Base-by-base conservation (phyloP, 148 eudicot species). In the Hydrangea macrophylla region DNA sequence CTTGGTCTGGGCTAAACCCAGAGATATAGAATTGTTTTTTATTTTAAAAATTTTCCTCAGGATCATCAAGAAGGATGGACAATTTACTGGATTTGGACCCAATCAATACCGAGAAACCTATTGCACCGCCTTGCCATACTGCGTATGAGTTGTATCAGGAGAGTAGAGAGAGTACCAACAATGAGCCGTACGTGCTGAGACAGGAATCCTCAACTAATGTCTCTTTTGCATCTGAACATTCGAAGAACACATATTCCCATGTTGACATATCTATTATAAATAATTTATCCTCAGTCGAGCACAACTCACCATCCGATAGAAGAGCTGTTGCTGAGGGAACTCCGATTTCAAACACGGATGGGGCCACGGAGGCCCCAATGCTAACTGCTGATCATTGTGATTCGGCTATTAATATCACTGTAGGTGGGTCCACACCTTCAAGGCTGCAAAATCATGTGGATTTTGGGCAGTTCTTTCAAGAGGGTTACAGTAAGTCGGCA, bases 31-130 rank as follows among this genome's bases (percentile, higher is more conserved):
- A 23, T 26, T 30, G 18, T 22, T 56, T 57, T 40, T 26, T 58
- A 15, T 28, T 58, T 28, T 33, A 20, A 62, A 58, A 60, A 8
- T 28, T 68, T 27, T 45, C 45, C 25, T 51, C 79, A 76, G 79
- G 75, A 59, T 76, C 79, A 59, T 76, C 79, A 17, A 65, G 70
- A 60, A 70, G 70, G 61, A 76, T 45, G 1, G 79, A 70, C 57
- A 65, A 65, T 65, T 70, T 76, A n/a, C 71, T 76, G 30, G 79
- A 76, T 48, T 61, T 76, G 60, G 79, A 76, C 23, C 70, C 50
- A 37, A 32, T 65, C 61, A 70, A 65, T 54, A 25, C 28, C 3
- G 75, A 71, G 59, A 68, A 68, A 54, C 62, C 71, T 36, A 67
- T 36, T 36, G 36, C 70, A 30, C 27, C 27, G 9, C 3, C 28